Conservation (phyloP, 202 grass and related monocot species). For the Saccharum hybrid region DNA sequence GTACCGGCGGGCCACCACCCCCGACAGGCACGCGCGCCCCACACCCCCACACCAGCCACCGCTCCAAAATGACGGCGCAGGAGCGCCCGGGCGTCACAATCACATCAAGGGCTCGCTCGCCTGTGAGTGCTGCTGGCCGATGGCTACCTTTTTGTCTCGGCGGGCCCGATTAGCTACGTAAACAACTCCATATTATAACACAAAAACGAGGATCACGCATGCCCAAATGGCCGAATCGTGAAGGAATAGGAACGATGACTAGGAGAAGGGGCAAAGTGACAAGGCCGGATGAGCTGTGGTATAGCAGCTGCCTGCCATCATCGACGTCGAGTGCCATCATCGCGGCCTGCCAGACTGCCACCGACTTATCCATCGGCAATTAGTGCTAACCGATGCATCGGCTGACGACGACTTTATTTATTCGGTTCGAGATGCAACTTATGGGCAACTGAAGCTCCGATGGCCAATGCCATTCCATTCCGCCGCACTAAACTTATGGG, state of each 20-base stretch:
- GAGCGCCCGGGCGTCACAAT: conserved; percentile 8
- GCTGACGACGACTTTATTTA: background rate
- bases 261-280: background rate
- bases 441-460: background rate
- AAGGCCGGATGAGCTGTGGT: background rate
- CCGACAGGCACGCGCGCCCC: background rate
- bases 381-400: background rate
- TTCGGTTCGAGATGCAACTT: background rate
- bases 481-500: background rate
- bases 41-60: background rate
- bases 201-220: too few relatives aligned
- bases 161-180: background rate
- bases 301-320: too few relatives aligned
- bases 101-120: too few relatives aligned
- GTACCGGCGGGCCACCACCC: background rate
- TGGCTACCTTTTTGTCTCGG: background rate
- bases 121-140: background rate
- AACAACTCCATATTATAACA: background rate
- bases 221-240: too few relatives aligned
- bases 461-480: background rate
- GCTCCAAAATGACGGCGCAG: conserved; percentile 27
- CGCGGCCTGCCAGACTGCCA: background rate
- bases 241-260: background rate
- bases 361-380: background rate
- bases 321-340: background rate